Percentiles rank a stretch among this genome's conserved stretches.
Conservation (phyloP, 75 land plant species). For the Isoetes taiwanensis region DNA sequence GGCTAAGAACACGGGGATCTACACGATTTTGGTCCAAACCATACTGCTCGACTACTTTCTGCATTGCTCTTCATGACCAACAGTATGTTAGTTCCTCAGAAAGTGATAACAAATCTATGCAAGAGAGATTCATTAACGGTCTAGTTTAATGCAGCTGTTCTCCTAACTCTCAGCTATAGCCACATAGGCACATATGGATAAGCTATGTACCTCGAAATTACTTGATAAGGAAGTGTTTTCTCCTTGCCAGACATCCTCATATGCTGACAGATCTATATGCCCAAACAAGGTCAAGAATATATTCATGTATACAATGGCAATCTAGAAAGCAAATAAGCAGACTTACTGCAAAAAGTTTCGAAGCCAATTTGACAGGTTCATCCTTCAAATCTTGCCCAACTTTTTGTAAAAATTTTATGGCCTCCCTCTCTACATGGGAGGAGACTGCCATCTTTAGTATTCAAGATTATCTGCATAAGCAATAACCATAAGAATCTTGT, state of each 20-base stretch:
- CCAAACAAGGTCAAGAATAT: not conserved
- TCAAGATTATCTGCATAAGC: too few relatives aligned
- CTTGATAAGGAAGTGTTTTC: conserved; percentile 80
- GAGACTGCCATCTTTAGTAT: too few relatives aligned
- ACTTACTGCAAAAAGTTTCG: conserved; percentile 85
- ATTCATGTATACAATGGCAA: not conserved
- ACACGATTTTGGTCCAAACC: conserved; percentile 49
- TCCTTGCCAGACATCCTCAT: conserved; percentile 91
- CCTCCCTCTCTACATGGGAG: conserved; percentile 76
- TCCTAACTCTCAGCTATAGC: too few relatives aligned
- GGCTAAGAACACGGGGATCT: too few relatives aligned
- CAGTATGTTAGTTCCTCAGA: too few relatives aligned
- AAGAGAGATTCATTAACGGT: too few relatives aligned
- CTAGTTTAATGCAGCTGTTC: too few relatives aligned
- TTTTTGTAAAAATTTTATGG: conserved; percentile 80
- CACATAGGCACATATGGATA: too few relatives aligned
- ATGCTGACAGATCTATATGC: conserved; percentile 78
- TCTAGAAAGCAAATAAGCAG: not conserved
- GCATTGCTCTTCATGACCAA: conserved; percentile 65
- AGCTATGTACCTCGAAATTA: conserved; percentile 64
- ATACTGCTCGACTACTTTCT: conserved; percentile 64
- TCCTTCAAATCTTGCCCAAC: conserved; percentile 81
- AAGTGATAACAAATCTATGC: too few relatives aligned
- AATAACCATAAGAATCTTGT: too few relatives aligned
- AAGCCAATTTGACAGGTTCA: conserved; percentile 82